Conservation (phyloP, 2,329 filamentous ascomycete species). For the Bipolaris bicolor region DNA sequence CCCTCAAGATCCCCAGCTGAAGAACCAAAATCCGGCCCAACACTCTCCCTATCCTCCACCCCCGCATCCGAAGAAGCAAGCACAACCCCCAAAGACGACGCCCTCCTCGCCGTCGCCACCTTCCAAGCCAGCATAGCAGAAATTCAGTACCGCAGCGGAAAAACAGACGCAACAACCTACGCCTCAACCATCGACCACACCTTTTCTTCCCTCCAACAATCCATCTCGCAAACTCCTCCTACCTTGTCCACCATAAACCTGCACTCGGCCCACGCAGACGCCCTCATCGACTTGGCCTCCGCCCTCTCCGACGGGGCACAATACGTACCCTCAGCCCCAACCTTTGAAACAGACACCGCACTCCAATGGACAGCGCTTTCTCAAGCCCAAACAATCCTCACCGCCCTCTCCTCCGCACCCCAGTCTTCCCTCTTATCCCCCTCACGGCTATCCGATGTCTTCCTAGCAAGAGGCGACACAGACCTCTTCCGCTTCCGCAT, state of each 20-base stretch:
- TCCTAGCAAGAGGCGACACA: conserved; percentile 41
- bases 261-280: conserved; percentile 63
- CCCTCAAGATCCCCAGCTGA: conserved; percentile 25
- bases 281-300: conserved; percentile 61
- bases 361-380: conserved; percentile 45
- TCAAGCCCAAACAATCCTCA: conserved; percentile 39
- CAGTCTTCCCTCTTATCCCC: conserved; percentile 27
- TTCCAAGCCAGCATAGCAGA: conserved; percentile 64
- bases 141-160: conserved; percentile 60
- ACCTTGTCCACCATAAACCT: conserved; percentile 59
- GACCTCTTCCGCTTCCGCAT: conserved; percentile 46
- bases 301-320: conserved; percentile 46
- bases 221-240: conserved; percentile 56
- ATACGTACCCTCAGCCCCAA: conserved; percentile 21
- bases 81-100: conserved; percentile 57
- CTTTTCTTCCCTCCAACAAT: conserved; percentile 42
- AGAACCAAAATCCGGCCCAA: conserved; percentile 39
- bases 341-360: conserved; percentile 24
- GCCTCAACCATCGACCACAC: conserved; percentile 48
- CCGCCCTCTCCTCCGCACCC: conserved; percentile 27
- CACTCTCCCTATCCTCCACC: conserved; percentile 40
- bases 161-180: conserved; percentile 58
- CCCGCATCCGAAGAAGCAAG: conserved; percentile 31
- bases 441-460: conserved; percentile 39
- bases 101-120: conserved; percentile 61